These are phyloP conservation scores for Spiraea crenata DNA, from an alignment of 331 rosid genomes.

Conservation along the genomic window DNA sequence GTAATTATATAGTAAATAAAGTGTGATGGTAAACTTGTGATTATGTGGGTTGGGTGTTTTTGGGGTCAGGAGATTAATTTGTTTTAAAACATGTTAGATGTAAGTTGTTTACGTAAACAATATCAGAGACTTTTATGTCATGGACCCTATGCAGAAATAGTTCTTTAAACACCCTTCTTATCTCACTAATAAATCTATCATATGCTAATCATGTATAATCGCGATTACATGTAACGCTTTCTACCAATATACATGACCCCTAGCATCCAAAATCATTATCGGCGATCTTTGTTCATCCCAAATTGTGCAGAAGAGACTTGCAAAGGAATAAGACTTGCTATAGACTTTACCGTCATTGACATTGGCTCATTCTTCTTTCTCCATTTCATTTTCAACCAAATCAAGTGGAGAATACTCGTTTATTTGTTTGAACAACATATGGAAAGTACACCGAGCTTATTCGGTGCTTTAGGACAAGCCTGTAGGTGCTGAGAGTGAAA, in stretches of 20 bases:
- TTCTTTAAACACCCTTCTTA: no score
- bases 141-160: no score
- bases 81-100: no score
- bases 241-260: background rate
- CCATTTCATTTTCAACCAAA: conserved; percentile 23
- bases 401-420: conserved; percentile 13
- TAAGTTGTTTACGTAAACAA: no score
- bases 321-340: background rate
- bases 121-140: no score
- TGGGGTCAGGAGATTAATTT: no score
- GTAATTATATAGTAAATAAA: no score
- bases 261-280: background rate
- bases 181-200: no score
- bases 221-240: no score
- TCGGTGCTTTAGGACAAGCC: conserved; percentile 15
- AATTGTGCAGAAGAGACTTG: conserved; percentile 6
- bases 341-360: background rate
- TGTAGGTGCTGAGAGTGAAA: conserved; percentile 20
- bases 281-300: background rate
- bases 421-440: background rate
- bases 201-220: no score
- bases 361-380: background rate
- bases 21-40: no score
- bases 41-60: no score
- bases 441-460: conserved; percentile 5